Evolutionary conservation across 768 basidiomycete species (phyloP).

Genomic region (Mycena albidolilacea): DNA sequence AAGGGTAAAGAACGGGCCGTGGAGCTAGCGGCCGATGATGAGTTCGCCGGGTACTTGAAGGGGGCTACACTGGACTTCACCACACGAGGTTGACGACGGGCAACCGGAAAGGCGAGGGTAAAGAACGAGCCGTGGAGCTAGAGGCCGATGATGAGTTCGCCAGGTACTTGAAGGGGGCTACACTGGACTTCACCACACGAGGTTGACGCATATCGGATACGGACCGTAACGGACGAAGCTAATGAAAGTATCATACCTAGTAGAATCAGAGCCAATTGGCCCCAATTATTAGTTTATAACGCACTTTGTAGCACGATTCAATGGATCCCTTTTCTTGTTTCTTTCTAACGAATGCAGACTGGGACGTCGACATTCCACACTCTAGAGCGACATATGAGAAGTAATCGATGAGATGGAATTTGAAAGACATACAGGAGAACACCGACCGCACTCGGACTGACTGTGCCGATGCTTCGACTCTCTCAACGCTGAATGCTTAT

Average conservation of each 20-base stretch:
- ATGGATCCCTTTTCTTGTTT: conserved; percentile 5
- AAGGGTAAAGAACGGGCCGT: conserved; percentile 33
- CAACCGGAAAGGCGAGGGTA: conserved; percentile 37
- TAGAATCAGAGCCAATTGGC: conserved; percentile 27
- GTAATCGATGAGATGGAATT: background rate
- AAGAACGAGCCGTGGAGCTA: conserved; percentile 21
- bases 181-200: conserved; percentile 26
- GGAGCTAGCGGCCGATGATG: conserved; percentile 24
- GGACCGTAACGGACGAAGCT: background rate
- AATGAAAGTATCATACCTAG: background rate
- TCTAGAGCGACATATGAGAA: background rate
- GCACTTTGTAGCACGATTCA: conserved; percentile 11
- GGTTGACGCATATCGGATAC: background rate
- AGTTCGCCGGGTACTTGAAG: conserved; percentile 30
- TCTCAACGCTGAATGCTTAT: too few species aligned
- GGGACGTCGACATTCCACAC: background rate
- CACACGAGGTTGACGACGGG: background rate
- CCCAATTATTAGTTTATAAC: conserved; percentile 17
- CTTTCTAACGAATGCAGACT: too few species aligned
- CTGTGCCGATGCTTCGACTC: background rate
- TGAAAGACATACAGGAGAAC: background rate
- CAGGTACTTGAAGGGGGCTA: conserved; percentile 32
- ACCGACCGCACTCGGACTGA: background rate
- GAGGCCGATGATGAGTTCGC: conserved; percentile 31
- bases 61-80: conserved; percentile 33